These are phyloP conservation scores for Nitzschia putrida DNA, from an alignment of 108 stramenopile genomes.

Conservation along the genomic window DNA sequence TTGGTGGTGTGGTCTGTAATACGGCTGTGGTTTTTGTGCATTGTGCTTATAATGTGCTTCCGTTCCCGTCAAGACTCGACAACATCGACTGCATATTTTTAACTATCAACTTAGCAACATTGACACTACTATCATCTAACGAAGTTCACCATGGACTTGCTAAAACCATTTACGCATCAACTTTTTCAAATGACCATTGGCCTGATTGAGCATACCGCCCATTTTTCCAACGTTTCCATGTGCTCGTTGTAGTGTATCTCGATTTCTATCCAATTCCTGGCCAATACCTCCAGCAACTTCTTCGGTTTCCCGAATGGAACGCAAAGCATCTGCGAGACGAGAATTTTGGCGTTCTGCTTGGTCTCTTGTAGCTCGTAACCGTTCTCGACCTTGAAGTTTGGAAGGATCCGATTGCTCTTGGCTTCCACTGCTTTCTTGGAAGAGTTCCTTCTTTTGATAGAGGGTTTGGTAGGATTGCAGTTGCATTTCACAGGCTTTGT, in stretches of 20 bases:
- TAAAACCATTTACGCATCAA: slow-evolving; percentile 27
- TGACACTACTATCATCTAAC: neutral
- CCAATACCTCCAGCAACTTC: slow-evolving; percentile 24
- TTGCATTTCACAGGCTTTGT: slow-evolving; percentile 35
- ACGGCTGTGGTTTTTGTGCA: too few relatives aligned
- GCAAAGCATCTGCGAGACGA: slow-evolving; percentile 20
- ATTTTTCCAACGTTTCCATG: slow-evolving; percentile 20
- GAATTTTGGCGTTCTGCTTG: slow-evolving; percentile 21
- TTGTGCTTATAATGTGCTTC: too few relatives aligned
- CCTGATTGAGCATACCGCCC: slow-evolving; percentile 24
- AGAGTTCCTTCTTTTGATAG: slow-evolving; percentile 22
- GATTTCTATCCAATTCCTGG: slow-evolving; percentile 27
- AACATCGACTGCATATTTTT: neutral
- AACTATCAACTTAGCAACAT: neutral
- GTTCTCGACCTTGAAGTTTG: neutral
- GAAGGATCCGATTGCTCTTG: neutral
- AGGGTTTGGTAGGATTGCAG: slow-evolving; percentile 23
- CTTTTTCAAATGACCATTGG: slow-evolving; percentile 26
- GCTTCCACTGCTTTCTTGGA: neutral
- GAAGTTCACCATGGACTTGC: neutral
- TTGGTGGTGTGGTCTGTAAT: neutral
- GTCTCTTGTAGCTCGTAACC: slow-evolving; percentile 4
- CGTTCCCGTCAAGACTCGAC: neutral
- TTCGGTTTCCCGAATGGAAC: slow-evolving; percentile 26
- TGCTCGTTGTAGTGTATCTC: slow-evolving; percentile 26